A percentile compares a stretch with the other conserved stretches of the same genome.
phyloP scores from a whole-genome alignment of 176 grass and related monocot species.

The Aegilops tauschii region DNA sequence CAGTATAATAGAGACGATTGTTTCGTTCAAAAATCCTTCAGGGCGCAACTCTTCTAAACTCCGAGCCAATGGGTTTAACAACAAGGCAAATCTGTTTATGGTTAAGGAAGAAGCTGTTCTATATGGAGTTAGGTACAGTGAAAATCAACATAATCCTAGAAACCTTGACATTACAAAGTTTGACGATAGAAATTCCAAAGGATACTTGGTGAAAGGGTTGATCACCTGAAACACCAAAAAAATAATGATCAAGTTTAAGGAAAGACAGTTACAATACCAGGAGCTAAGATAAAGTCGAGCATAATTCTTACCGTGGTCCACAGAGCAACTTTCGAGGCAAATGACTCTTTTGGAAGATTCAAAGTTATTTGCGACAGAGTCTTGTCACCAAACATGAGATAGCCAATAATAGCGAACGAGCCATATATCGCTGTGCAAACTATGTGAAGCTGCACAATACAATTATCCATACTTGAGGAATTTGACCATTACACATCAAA shows the following conservation, averaged over 20 bases:
- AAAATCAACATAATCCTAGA: constrained; percentile 23
- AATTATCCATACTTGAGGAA: constrained; percentile 38
- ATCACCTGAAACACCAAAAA: constrained; percentile 65
- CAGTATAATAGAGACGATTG: constrained; percentile 44
- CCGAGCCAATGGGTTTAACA: constrained; percentile 85
- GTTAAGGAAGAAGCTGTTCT: constrained; percentile 46
- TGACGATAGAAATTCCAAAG: constrained; percentile 39
- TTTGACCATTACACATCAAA: not conserved
- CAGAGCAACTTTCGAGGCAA: constrained; percentile 80
- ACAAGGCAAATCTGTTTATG: constrained; percentile 68
- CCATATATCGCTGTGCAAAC: constrained; percentile 86
- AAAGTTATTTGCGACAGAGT: constrained; percentile 94
- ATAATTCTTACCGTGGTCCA: constrained; percentile 79
- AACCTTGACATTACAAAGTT: not conserved
- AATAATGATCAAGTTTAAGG: not conserved
- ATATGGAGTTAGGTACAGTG: not conserved
- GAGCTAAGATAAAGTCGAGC: not conserved
- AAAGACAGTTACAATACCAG: not conserved
- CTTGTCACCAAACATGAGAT: constrained; percentile 87
- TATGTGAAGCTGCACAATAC: constrained; percentile 54
- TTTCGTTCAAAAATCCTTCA: constrained; percentile 47
- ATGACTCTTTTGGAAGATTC: constrained; percentile 77
- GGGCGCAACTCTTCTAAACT: constrained; percentile 87
- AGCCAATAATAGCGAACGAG: constrained; percentile 69
- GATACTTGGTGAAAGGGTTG: constrained; percentile 97